A percentile compares a stretch with the other conserved stretches of the same genome.
Conservation (phyloP, 2,329 filamentous ascomycete species). For the Zymoseptoria crescenta region DNA sequence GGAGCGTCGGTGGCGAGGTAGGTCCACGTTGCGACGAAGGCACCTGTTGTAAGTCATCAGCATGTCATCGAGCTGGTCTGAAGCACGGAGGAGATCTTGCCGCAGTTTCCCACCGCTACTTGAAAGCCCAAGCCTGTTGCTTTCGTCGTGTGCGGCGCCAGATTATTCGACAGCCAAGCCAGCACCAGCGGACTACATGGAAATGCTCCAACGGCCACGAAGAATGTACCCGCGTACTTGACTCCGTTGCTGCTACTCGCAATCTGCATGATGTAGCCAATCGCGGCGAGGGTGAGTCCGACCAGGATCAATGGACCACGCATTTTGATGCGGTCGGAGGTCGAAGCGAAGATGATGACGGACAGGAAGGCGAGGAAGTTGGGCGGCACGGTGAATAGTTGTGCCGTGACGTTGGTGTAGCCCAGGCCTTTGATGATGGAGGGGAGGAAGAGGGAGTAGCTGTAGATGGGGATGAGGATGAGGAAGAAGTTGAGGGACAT, state of each 20-base stretch:
- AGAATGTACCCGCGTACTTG: slow-evolving; percentile 36
- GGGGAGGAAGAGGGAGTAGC: slow-evolving; percentile 40
- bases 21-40: slow-evolving; percentile 40
- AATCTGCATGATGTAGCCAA: slow-evolving; percentile 36
- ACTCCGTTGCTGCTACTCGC: slow-evolving; percentile 25
- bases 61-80: not conserved
- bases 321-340: slow-evolving; percentile 27
- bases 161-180: slow-evolving; percentile 38
- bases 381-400: slow-evolving; percentile 34
- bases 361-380: slow-evolving; percentile 29
- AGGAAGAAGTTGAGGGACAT: slow-evolving; percentile 30
- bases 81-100: not conserved
- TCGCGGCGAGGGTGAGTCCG: slow-evolving; percentile 24
- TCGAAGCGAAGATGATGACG: slow-evolving; percentile 21
- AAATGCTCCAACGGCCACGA: slow-evolving; percentile 29
- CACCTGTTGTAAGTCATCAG: slow-evolving; percentile 16
- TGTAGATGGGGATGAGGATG: slow-evolving; percentile 34
- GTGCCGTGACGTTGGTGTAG: slow-evolving; percentile 34
- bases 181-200: slow-evolving; percentile 28
- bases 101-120: slow-evolving; percentile 36
- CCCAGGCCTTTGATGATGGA: slow-evolving; percentile 39
- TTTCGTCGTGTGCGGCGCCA: slow-evolving; percentile 38
- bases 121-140: slow-evolving; percentile 37
- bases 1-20: slow-evolving; percentile 39
- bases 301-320: slow-evolving; percentile 28